A percentile compares a stretch with the other conserved stretches of the same genome.
These are phyloP conservation scores for Monosiga brevicollis DNA, from an alignment of 78 protist genomes.

Conservation along the genomic window DNA sequence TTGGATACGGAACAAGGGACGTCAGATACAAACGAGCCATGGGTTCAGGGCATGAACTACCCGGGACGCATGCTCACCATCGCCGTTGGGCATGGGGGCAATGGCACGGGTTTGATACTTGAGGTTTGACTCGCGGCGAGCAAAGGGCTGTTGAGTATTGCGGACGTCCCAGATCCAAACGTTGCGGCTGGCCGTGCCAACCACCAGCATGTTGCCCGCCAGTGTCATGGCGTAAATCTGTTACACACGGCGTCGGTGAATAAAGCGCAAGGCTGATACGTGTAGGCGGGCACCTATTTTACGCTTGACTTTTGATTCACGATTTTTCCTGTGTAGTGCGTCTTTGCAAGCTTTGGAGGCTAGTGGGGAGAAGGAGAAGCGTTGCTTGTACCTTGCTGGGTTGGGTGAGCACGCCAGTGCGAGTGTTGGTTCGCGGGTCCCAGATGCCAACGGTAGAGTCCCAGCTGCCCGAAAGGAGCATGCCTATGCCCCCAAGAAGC, in stretches of 20 bases:
- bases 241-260: background rate
- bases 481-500: no score
- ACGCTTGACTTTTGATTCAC: no score
- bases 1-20: background rate
- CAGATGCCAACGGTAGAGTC: no score
- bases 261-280: background rate
- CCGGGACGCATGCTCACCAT: background rate
- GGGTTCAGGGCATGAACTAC: background rate
- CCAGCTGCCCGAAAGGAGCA: no score
- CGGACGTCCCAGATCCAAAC: slow-evolving; percentile 50
- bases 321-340: no score
- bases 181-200: slow-evolving; percentile 56
- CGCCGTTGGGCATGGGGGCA: slow-evolving; percentile 33
- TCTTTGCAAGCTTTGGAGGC: background rate
- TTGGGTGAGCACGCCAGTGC: background rate
- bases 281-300: background rate
- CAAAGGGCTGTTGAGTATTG: background rate
- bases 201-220: slow-evolving; percentile 24
- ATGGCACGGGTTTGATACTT: slow-evolving; percentile 75
- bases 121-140: slow-evolving; percentile 57
- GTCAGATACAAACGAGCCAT: background rate
- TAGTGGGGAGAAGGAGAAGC: background rate
- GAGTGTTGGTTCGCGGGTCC: background rate
- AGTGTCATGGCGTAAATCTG: slow-evolving; percentile 42
- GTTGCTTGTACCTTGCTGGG: no score